Evolutionary conservation across 2,329 filamentous ascomycete genomes (phyloP).

Genomic region (Trichoderma sp.): DNA sequence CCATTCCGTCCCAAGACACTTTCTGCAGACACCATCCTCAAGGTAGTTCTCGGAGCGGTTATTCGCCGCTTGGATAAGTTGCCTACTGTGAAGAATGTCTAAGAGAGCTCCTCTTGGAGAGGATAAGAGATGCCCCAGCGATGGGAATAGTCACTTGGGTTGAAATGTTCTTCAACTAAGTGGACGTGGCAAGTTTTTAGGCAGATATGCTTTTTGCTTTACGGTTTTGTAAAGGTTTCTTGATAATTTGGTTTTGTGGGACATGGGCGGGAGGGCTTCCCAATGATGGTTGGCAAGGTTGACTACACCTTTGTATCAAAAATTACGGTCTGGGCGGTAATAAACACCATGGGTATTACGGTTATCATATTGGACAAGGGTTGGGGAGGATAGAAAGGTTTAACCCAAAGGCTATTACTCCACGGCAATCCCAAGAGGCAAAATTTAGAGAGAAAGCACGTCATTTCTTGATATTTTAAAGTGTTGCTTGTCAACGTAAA

Average conservation of each 20-base stretch:
- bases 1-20: slow-evolving; percentile 39
- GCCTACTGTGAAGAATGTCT: not conserved
- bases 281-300: not conserved
- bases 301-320: not conserved
- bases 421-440: not conserved
- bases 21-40: slow-evolving; percentile 70
- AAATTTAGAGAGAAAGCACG: not conserved
- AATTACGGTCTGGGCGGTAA: not conserved
- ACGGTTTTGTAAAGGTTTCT: not conserved
- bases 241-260: not conserved
- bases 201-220: not conserved
- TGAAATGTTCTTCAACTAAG: not conserved
- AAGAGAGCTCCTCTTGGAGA: not conserved
- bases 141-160: not conserved
- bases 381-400: not conserved
- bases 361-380: not conserved
- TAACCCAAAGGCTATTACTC: not conserved
- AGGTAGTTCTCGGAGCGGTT: slow-evolving; percentile 77
- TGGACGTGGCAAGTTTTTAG: not conserved
- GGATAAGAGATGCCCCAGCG: not conserved
- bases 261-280: not conserved
- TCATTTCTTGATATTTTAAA: not conserved
- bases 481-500: not conserved
- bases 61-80: slow-evolving; percentile 45
- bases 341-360: not conserved